Evolutionary conservation across 441 rosid genomes (phyloP), one percentile per base, ranked within the genome.

Genomic region (Populus hybrid): DNA sequence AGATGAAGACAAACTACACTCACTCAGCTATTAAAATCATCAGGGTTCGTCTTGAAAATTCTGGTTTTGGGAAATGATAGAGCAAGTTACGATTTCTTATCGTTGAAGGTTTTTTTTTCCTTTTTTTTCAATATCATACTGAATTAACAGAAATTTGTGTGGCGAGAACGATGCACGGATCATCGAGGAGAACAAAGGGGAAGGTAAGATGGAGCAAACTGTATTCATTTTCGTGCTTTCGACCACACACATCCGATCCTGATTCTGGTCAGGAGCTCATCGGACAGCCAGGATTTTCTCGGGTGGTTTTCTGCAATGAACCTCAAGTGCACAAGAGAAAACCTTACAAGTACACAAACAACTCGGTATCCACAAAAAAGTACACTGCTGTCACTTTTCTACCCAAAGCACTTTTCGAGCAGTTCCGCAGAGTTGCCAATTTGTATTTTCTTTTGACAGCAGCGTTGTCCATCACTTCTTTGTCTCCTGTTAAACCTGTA

Each of bases 381-480:
- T 90, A 92, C 75, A 89, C 84, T 73, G 73, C 83, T 10, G 50
- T 84, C 14, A 89, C 91, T 11, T 92, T 92, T 86, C 82, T 90
- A 8, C 93, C 94, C 3, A 92, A 76, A 38, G 86, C 94, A 67
- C 86, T 90, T 69, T 90, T 89, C 10, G 96, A 92, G 88, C 96
- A 92, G 76, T 90, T 92, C 67, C 88, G 88, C 38, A 83, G 94
- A 34, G 97, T 89, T 40, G 97, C 97, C 76, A 92, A 92, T 74
- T 81, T 90, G 66, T 92, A 89, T 71, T 92, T 92, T 36, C 86
- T 92, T 8, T 36, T 90, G 63, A 88, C 90, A 5, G 97, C 91
- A 2, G 69, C 79, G 36, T 77, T 92, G 61, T 90, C 97, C 23
- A 81, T 84, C 18, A 79, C 87, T 73, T 74, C 85, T 57, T 75